Evolutionary conservation across 352 stramenopile genomes (phyloP), one percentile per base, ranked within the genome.

Genomic region (Phytophthora tubulina): DNA sequence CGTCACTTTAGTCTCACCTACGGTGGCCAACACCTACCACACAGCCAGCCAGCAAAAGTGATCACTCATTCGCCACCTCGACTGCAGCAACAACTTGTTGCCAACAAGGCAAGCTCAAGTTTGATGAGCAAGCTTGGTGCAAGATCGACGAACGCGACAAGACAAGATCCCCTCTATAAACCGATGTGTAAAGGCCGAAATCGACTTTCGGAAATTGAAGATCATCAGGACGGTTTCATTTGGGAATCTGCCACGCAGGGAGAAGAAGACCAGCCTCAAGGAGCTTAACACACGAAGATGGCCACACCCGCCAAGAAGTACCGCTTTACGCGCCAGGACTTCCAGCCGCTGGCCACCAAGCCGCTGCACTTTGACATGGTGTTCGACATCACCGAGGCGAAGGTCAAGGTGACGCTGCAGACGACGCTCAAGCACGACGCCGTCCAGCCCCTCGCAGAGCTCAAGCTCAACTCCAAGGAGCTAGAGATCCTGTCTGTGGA

Each of bases 301-400:
- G 46, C 46, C 1, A 59, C 36, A 36, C 31, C 56, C 33, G n/a
- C 39, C 3, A 93, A 89, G 78, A 91, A 82, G 54, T 94, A 91
- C 60, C 86, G 86, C 67, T 94, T 91, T 67, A 89, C 82, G 46
- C 83, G 84, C 51, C 52, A 78, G 10, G 80, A 94, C 63, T 94
- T 94, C 56, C 63, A 80, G 59, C 80, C 86, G 35, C 75, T 94
- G 52, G 51, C 58, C 4, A 92, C 85, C 33, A 87, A 84, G 72
- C 86, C 86, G 17, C 68, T 94, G 46, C 86, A 94, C 74, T 91
- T 91, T 46, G 83, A 94, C 73, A 91, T 92, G 84, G 79, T 91
- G 1, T 94, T 94, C 48, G 86, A 92, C 63, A 80, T 94, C 15
- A 82, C 79, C 5, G 79, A 91, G 64, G 62, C 58, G 32, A 77